Evolutionary conservation across 2,329 filamentous ascomycete species (phyloP).

Genomic region (Arthroderma uncinatum): DNA sequence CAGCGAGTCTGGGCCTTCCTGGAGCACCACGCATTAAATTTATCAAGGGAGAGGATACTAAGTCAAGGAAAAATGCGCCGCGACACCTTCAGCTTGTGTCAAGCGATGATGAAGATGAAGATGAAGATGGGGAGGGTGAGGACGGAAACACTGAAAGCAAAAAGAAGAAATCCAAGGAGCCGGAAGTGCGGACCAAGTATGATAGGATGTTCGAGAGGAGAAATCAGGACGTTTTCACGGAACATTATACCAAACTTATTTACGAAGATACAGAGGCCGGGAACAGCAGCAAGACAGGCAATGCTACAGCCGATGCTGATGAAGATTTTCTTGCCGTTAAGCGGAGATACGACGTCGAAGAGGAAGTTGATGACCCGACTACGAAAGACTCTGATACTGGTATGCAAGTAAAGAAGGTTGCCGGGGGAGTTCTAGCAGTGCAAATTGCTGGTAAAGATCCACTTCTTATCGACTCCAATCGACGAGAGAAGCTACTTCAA

Average conservation of each 20-base stretch:
- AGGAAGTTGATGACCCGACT: conserved; percentile 39
- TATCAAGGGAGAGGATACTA: conserved; percentile 77
- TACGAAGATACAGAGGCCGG: conserved; percentile 42
- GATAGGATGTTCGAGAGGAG: conserved; percentile 96
- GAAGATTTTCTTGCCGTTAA: conserved; percentile 83
- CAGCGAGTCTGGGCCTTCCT: conserved; percentile 73
- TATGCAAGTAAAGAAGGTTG: conserved; percentile 14
- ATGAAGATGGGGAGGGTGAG: conserved; percentile 31
- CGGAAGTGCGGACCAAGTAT: conserved; percentile 79
- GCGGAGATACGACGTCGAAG: conserved; percentile 64
- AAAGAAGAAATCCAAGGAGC: conserved; percentile 51
- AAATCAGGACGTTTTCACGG: conserved; percentile 91
- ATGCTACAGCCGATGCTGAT: conserved; percentile 49
- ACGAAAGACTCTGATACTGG: conserved; percentile 36
- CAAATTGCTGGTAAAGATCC: conserved; percentile 54
- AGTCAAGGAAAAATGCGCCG: conserved; percentile 76
- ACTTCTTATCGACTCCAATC: conserved; percentile 83
- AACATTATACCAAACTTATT: conserved; percentile 83
- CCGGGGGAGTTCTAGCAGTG: conserved; percentile 33
- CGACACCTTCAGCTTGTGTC: conserved; percentile 52
- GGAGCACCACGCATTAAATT: conserved; percentile 91
- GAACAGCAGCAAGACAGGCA: conserved; percentile 25
- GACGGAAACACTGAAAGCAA: conserved; percentile 21
- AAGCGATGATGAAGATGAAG: conserved; percentile 47
- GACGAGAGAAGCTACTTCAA: conserved; percentile 85